A percentile compares a stretch with the other conserved stretches of the same genome.
These are phyloP conservation scores for Nakazawaea wyomingensis DNA, from an alignment of 805 yeast genomes.

Conservation along the genomic window DNA sequence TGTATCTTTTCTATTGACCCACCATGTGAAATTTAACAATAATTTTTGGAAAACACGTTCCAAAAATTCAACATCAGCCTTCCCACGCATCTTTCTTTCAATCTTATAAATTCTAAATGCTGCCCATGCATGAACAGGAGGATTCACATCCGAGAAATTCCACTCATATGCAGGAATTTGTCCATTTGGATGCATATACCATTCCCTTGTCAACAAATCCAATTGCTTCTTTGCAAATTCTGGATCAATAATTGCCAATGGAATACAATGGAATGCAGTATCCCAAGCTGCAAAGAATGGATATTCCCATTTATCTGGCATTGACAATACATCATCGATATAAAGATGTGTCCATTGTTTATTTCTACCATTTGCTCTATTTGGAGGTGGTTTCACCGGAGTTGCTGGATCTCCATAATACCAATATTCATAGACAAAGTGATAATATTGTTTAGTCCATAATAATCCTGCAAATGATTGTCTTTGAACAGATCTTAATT, in stretches of 20 bases:
- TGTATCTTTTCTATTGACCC: slow-evolving; percentile 89
- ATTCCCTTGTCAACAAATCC: slow-evolving; percentile 81
- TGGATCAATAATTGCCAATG: slow-evolving; percentile 90
- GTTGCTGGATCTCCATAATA: slow-evolving; percentile 76
- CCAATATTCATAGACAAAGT: slow-evolving; percentile 84
- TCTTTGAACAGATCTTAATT: slow-evolving; percentile 76
- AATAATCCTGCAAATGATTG: slow-evolving; percentile 92
- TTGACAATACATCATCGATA: slow-evolving; percentile 78
- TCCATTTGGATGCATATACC: slow-evolving; percentile 99
- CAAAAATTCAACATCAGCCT: slow-evolving; percentile 73
- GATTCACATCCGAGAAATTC: slow-evolving; percentile 94
- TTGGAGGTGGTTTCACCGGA: slow-evolving; percentile 69
- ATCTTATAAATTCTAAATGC: slow-evolving; percentile 81
- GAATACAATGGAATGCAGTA: slow-evolving; percentile 91
- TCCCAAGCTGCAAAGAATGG: slow-evolving; percentile 98
- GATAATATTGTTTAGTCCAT: slow-evolving; percentile 92
- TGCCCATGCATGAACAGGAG: slow-evolving; percentile 97
- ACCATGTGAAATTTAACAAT: slow-evolving; percentile 89
- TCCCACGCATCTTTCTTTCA: slow-evolving; percentile 81
- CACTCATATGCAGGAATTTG: slow-evolving; percentile 96
- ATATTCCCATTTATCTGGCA: slow-evolving; percentile 96
- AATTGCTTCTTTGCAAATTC: slow-evolving; percentile 86
- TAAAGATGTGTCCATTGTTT: slow-evolving; percentile 85
- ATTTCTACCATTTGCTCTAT: slow-evolving; percentile 84
- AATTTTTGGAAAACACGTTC: slow-evolving; percentile 92